Base-by-base conservation (phyloP, 495 filamentous ascomycete genomes). In the Haplographium delicatum region DNA sequence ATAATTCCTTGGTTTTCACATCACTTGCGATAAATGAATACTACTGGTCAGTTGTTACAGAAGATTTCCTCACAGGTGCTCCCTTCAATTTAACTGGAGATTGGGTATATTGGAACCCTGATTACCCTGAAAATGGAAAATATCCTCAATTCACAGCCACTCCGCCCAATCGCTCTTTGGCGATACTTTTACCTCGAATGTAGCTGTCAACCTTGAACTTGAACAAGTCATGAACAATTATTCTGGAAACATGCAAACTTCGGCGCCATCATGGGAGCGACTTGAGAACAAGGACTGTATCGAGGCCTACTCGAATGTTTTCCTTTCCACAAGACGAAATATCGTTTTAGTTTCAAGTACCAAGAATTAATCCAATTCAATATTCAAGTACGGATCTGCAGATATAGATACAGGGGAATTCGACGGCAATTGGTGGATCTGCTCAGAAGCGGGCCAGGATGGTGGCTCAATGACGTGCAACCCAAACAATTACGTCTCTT, bases 21-120 rank as follows among this genome's bases (percentile, higher is more conserved):
- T 30, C 38, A 9, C 39, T 51, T 18, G 15, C 48, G 10, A 34
- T 24, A 13, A 31, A 51, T 35, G 24, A 51, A 31, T 51, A 44
- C 19, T 51, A 51, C 20, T 51, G 39, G 25, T 22, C 48, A 2
- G 27, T 51, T 9, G 20, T 26, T 4, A 43, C 48, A 23, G 48
- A 51, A 25, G 48, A 51, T 43, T 51, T 51, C 27, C 10, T 51
- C 23, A 44, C 37, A 5, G 48, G 48, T 10, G 48, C 39, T 2
- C 31, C 37, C 3, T 51, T 51, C 48, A 51, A 51, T 25, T 24
- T 51, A n/a, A 51, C 48, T 3, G 48, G 48, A 22, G n/a, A 41
- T 34, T 51, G 48, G 48, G 20, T 15, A 27, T 15, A 35, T 4
- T 41, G 3, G 5, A 28, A 25, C 22, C 11, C 35, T 16, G 35